Base-by-base conservation (phyloP, 2,329 filamentous ascomycete genomes). In the Trichoderma cornu-damae region DNA sequence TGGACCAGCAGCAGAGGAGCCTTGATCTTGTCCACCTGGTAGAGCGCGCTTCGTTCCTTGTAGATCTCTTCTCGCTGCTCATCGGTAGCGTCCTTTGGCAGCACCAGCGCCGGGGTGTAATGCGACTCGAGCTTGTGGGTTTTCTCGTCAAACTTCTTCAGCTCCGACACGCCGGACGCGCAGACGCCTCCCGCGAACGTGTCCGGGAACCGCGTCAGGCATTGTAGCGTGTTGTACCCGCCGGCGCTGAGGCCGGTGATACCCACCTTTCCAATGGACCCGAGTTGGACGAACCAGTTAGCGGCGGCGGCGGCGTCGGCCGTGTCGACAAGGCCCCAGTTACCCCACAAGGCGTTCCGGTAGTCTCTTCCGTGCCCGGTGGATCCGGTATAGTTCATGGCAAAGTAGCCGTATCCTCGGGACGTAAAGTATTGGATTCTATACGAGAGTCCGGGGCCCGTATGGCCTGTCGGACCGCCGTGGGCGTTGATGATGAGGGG, bases 61-160 rank as follows among this genome's bases (percentile, higher is more conserved):
- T 75, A 76, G 3, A 79, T 70, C 12, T 63, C 64, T 11, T 73
- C 68, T 57, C 73, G 71, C n/a, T 78, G 72, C 11, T 73, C 68
- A 0, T 71, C 64, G 1, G 64, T 64, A 8, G 71, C 70, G 3
- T 69, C 71, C 8, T 58, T 50, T 0, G 64, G 61, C 1, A 67
- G 53, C 1, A 77, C 70, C 1, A 81, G 67, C 1, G 72, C 68
- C 8, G 74, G 71, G n/a, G 77, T 69, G 63, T 83, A 82, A 50
- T 77, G 74, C 0, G 71, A 75, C 64, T 84, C 81, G n/a, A 82
- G 75, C 66, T 83, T 83, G 64, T 83, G 80, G 0, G 79, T 82
- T 18, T 75, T 73, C 2, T 68, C 70, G 14, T 70, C 71, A 1
- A 83, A 69, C 0, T 69, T 69, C 38, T 71, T 70, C n/a, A 82